These are phyloP conservation scores for Strobilomyces echinocephalus DNA, from an alignment of 768 basidiomycete genomes.

Conservation along the genomic window DNA sequence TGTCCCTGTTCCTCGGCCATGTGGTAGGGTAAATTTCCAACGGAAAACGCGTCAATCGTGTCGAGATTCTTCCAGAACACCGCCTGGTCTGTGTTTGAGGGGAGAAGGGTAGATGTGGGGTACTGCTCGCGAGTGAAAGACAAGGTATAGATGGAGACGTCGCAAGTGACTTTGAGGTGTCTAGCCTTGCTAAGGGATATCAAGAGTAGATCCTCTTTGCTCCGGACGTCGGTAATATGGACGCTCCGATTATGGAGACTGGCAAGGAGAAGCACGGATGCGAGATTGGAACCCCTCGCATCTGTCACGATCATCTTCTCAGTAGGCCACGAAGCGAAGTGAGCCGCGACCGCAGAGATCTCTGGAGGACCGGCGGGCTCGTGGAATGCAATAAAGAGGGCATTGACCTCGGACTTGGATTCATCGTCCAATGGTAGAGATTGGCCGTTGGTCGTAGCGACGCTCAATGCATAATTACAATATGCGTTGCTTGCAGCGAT, in stretches of 20 bases:
- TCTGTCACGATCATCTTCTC: conserved; percentile 95
- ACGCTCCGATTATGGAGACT: conserved; percentile 85
- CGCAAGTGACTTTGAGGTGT: conserved; percentile 91
- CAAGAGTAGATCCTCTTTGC: conserved; percentile 78
- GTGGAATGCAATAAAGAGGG: conserved; percentile 81
- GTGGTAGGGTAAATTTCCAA: conserved; percentile 79
- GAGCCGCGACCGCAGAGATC: conserved; percentile 72
- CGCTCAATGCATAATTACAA: conserved; percentile 83
- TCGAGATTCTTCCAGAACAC: conserved; percentile 83
- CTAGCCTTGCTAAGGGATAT: conserved; percentile 95
- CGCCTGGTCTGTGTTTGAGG: conserved; percentile 70
- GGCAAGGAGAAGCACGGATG: conserved; percentile 90
- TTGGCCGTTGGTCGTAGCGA: conserved; percentile 72
- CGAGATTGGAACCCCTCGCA: conserved; percentile 86
- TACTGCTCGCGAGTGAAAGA: conserved; percentile 82
- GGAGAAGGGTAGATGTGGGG: conserved; percentile 60
- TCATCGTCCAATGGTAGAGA: conserved; percentile 64
- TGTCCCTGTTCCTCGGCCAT: conserved; percentile 62
- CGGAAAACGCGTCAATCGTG: conserved; percentile 84
- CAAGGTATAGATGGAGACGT: conserved; percentile 86
- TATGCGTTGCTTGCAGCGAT: conserved; percentile 63
- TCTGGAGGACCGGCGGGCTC: conserved; percentile 43
- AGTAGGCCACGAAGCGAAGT: conserved; percentile 85
- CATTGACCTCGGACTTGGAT: conserved; percentile 72
- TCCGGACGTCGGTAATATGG: conserved; percentile 87